phyloP scores from a whole-genome alignment of 768 basidiomycete genomes.

The Pulveroboletus frians region DNA sequence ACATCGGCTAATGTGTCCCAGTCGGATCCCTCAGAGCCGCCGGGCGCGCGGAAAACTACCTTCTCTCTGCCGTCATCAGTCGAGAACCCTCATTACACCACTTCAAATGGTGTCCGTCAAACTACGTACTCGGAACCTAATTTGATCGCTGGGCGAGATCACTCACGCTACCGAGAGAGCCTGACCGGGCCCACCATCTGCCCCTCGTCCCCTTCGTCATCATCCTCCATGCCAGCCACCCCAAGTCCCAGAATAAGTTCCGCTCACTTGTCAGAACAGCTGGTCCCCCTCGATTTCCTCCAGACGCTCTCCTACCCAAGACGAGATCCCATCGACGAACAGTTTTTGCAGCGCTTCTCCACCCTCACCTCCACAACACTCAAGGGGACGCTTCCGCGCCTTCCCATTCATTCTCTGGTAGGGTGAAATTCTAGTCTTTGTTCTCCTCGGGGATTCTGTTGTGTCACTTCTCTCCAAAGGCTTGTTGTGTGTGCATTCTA shows the following conservation, averaged over 20 bases:
- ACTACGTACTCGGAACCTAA: conserved; percentile 33
- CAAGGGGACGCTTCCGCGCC: conserved; percentile 16
- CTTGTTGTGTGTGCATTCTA: conserved; percentile 15
- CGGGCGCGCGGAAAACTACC: conserved; percentile 21
- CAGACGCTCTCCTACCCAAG: conserved; percentile 49
- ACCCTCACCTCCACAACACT: conserved; percentile 21
- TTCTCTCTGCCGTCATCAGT: conserved; percentile 30
- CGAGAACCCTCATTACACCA: conserved; percentile 20
- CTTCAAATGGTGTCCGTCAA: conserved; percentile 21
- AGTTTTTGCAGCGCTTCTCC: conserved; percentile 54
- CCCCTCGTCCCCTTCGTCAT: conserved; percentile 33
- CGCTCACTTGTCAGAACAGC: conserved; percentile 28
- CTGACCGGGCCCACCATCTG: conserved; percentile 20
- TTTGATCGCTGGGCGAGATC: conserved; percentile 15
- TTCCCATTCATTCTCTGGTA: conserved; percentile 22
- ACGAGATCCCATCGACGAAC: conserved; percentile 62
- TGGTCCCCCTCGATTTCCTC: conserved; percentile 63
- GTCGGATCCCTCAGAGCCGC: conserved; percentile 20
- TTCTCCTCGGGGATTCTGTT: neutral
- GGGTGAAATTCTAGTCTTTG: conserved; percentile 18
- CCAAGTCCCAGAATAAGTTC: conserved; percentile 28
- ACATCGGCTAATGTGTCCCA: conserved; percentile 27
- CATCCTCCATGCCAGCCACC: conserved; percentile 36
- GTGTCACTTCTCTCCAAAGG: conserved; percentile 6
- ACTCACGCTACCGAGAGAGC: conserved; percentile 20